Evolutionary conservation across 2,329 filamentous ascomycete genomes (phyloP), one percentile per base, ranked within the genome.

Genomic region (Penicillium sp.): DNA sequence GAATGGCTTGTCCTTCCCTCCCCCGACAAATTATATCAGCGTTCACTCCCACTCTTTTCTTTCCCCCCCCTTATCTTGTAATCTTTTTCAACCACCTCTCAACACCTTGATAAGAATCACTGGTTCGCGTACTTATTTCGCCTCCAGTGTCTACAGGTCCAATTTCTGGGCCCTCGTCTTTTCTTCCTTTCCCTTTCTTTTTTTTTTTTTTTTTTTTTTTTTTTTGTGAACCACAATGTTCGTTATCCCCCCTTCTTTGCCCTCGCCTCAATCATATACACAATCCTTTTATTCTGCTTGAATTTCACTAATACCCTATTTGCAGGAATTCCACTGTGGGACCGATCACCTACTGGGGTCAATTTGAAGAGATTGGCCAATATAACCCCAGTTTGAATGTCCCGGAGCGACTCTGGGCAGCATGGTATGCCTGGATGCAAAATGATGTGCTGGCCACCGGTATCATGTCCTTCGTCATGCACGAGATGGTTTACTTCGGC

Each of bases 391-490:
- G 92, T 66, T 86, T 99, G 71, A 97, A 91, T 77, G 82, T 91
- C 63, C 80, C 87, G 70, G 95, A 99, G 83, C 88, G 88, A 72
- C 82, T 96, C 65, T 99, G 95, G 95, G 89, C 90, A 77, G 87
- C 92, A 41, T 98, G 92, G 93, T 99, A 99, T 76, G 85, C 93
- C 16, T 99, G 88, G 84, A 96, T 98, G 89, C 91, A 96, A 76
- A 99, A 99, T 75, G 95, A 99, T 79, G 88, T 90, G 53, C 87
- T 99, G 61, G 95, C 95, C 58, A 99, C 95, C 3, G 95, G 95
- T 59, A 95, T 99, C 80, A 89, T 98, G 90, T 96, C 92, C 69
- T 99, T 99, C 76, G 78, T 89, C 66, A 91, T 98, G 86, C 95
- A 99, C 81, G 95, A 99, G 78, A 54, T 86, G 41, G 85, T 99